Percentiles rank a stretch among this genome's conserved stretches.
These are phyloP conservation scores for Saccharomycopsis sp. DNA, from an alignment of 805 yeast genomes.

Conservation along the genomic window DNA sequence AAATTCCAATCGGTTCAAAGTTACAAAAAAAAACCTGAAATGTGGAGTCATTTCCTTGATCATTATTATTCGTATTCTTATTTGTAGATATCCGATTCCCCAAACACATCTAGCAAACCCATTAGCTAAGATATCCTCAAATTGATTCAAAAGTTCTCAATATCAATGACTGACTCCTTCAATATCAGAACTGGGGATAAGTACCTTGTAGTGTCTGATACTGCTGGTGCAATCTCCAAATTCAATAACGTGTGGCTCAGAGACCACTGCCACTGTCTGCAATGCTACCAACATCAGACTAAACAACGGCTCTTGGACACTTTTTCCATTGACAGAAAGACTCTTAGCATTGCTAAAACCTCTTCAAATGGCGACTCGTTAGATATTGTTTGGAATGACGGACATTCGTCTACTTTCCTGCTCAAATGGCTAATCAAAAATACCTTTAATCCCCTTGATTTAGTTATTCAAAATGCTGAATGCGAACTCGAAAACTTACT, in stretches of 20 bases:
- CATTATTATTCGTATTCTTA: no score
- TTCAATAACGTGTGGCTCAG: constrained; percentile 54
- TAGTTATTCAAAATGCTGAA: constrained; percentile 17
- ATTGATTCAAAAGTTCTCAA: no score
- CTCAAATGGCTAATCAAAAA: constrained; percentile 22
- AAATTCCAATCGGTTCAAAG: no score
- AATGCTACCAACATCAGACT: constrained; percentile 49
- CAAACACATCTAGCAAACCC: no score
- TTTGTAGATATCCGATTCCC: no score
- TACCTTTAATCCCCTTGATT: constrained; percentile 1
- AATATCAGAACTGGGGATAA: no score
- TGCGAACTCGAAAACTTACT: constrained; percentile 24
- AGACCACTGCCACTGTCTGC: constrained; percentile 54
- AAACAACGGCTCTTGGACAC: constrained; percentile 56
- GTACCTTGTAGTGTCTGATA: no score
- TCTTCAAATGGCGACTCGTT: constrained; percentile 17
- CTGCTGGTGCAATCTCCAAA: no score
- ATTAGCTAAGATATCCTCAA: no score
- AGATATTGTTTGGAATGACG: constrained; percentile 33
- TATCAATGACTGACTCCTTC: no score
- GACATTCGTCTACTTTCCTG: constrained; percentile 21
- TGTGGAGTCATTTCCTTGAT: no score
- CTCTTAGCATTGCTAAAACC: constrained; percentile 12
- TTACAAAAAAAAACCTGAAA: no score
- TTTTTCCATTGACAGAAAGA: constrained; percentile 31